Conservation (phyloP, 2,329 filamentous ascomycete genomes). For the Drechslerella dactyloides region DNA sequence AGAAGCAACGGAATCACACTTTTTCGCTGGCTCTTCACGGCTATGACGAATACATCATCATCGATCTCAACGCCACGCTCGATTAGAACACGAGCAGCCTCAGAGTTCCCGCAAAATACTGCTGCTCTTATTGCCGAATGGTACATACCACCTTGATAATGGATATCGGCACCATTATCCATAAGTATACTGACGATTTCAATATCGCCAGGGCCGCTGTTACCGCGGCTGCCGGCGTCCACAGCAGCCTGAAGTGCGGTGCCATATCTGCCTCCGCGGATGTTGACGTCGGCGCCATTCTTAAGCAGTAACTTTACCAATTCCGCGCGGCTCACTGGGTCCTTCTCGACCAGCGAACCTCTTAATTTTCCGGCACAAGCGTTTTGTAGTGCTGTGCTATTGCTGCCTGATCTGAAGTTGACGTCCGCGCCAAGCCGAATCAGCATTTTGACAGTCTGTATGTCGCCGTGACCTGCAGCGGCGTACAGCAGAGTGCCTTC, state of each 20-base stretch:
- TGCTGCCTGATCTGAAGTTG: neutral
- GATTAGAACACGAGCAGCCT: conserved; percentile 20
- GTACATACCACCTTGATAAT: conserved; percentile 7
- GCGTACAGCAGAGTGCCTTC: neutral
- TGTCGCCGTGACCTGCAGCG: neutral
- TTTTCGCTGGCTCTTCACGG: conserved; percentile 5
- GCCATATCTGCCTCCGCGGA: conserved; percentile 4
- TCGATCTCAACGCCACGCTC: conserved; percentile 10
- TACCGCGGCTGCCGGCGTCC: neutral
- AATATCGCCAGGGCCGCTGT: neutral
- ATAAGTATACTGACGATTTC: conserved; percentile 13
- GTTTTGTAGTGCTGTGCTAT: conserved; percentile 2
- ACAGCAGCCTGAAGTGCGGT: conserved; percentile 13
- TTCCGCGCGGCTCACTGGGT: neutral
- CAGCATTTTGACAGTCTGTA: neutral
- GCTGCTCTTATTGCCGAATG: conserved; percentile 17
- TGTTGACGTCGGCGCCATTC: conserved; percentile 11
- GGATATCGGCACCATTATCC: conserved; percentile 24
- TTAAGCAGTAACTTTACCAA: conserved; percentile 10
- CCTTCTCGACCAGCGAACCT: neutral
- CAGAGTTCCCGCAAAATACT: conserved; percentile 17
- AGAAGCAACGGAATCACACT: conserved; percentile 7
- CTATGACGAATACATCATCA: conserved; percentile 18
- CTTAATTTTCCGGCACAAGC: neutral
- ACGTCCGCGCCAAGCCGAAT: neutral